Conservation (phyloP, 2,329 filamentous ascomycete genomes). For the Orbilia oligospora region DNA sequence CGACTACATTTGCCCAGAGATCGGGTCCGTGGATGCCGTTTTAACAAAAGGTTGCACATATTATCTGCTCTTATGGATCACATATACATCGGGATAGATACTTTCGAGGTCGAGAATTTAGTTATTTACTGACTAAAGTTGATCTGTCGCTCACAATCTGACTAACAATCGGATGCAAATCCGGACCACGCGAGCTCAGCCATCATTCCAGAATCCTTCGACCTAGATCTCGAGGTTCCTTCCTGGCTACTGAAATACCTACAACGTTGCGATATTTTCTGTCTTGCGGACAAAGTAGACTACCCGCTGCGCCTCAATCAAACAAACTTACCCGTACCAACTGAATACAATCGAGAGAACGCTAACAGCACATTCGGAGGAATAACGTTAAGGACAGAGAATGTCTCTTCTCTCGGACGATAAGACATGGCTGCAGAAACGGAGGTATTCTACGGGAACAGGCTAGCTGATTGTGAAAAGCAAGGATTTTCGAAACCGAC, state of each 20-base stretch:
- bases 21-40: constrained; percentile 31
- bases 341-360: too few species aligned
- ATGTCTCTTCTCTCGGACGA: constrained; percentile 2
- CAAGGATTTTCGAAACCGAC: neutral
- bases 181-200: neutral
- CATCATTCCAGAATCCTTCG: constrained; percentile 5
- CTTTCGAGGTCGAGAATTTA: neutral
- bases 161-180: neutral
- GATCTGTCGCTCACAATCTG: neutral
- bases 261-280: neutral
- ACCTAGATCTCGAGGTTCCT: neutral
- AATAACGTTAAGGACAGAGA: constrained; percentile 16
- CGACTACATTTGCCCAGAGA: constrained; percentile 25
- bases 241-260: neutral
- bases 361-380: neutral
- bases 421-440: neutral
- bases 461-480: neutral
- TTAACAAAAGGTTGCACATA: neutral
- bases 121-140: too few species aligned
- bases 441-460: neutral
- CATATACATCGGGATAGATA: neutral
- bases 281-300: too few species aligned
- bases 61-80: constrained; percentile 8
- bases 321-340: neutral
- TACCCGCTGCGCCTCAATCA: neutral